Evolutionary conservation across 2,329 filamentous ascomycete species (phyloP), one percentile per base, ranked within the genome.

Genomic region (Fusarium lyarnte): DNA sequence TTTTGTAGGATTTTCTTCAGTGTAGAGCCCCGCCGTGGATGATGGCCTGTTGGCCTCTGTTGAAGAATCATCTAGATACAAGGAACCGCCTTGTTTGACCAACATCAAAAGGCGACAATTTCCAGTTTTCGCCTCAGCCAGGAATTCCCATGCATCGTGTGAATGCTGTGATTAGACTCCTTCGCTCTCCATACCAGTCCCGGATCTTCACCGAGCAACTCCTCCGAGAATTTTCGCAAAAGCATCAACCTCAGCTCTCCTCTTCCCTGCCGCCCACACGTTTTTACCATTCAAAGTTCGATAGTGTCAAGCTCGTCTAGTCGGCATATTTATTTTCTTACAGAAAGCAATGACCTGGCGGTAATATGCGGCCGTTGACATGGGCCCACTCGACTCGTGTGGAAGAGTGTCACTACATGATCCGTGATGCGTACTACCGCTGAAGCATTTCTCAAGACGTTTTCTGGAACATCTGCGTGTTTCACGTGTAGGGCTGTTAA

Each of bases 301-400:
- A 58, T 45, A 31, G 57, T 14, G n/a, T 16, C 33, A 8, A 41
- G 12, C 7, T 33, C 16, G 31, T 21, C 31, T 36, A 8, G 25
- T n/a, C 39, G 33, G 33, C 11, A 25, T 33, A 42, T 62, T 53
- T 53, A 25, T 41, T 52, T 27, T 53, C 16, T 54, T n/a, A 27
- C 23, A 43, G 23, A 31, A 33, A 35, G 23, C 27, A 57, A 63
- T 51, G 25, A 51, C 41, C 35, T 52, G 46, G 39, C 58, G 49
- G 49, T 33, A 23, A 58, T 52, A 35, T 64, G 58, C 65, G 65
- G 51, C 58, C 64, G 58, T 43, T 7, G 16, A 36, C 41, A 52
- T 39, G 58, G 70, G 36, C 9, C 69, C 38, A 53, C 46, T 57
- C 65, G 69, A 71, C 62, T 69, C 46, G 64, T 29, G 27, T 29